These are phyloP conservation scores for Colletotrichum siamense DNA, from an alignment of 2,329 filamentous ascomycete genomes.

Conservation along the genomic window DNA sequence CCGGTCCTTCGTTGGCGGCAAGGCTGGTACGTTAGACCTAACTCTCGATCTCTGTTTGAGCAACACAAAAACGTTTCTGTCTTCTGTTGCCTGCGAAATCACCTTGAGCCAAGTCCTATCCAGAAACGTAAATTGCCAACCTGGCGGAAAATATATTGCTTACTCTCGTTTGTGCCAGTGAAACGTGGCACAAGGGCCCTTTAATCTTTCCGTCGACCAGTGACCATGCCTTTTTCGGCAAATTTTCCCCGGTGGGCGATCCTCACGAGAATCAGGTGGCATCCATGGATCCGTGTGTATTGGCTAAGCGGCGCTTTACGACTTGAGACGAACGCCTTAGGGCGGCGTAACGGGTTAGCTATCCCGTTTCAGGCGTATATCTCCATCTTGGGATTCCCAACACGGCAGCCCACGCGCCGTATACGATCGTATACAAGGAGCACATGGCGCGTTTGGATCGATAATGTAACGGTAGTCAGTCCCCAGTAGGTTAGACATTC, in stretches of 20 bases:
- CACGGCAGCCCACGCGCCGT: neutral
- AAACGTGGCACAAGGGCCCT: neutral
- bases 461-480: neutral
- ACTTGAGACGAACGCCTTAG: neutral
- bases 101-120: neutral
- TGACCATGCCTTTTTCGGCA: neutral
- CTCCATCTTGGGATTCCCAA: neutral
- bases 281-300: neutral
- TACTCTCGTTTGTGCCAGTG: neutral
- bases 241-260: neutral
- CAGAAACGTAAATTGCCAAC: rapidly evolving
- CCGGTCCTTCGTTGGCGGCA: rapidly evolving
- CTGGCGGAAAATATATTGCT: neutral
- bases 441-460: neutral
- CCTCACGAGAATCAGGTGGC: neutral
- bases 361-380: neutral
- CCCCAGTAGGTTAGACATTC: neutral
- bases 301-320: neutral
- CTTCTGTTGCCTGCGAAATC: too few species aligned
- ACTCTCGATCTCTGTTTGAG: too few species aligned
- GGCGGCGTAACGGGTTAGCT: neutral
- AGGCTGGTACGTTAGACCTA: rapidly evolving
- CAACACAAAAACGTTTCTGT: too few species aligned
- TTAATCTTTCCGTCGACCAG: neutral
- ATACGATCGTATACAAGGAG: neutral